Evolutionary conservation across 495 filamentous ascomycete species (phyloP).

Genomic region (Aspergillus sparsus): DNA sequence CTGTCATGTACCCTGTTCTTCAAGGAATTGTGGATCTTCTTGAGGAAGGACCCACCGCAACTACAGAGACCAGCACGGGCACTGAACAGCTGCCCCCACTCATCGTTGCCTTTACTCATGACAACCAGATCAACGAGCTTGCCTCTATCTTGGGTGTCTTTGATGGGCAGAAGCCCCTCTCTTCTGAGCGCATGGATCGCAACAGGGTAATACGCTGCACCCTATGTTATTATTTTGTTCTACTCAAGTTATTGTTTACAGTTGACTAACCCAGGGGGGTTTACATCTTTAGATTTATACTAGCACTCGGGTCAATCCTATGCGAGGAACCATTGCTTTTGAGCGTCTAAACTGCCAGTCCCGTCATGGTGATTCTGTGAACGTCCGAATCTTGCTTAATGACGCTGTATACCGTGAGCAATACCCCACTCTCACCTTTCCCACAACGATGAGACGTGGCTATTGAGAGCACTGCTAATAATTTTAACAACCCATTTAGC

Average conservation of each 20-base stretch:
- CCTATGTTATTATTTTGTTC: conserved; percentile 22
- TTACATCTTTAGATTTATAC: conserved; percentile 35
- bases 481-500: conserved; percentile 15
- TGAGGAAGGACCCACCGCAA: conserved; percentile 43
- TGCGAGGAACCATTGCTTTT: conserved; percentile 58
- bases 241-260: background rate
- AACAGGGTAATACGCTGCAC: conserved; percentile 35
- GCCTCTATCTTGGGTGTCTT: conserved; percentile 56
- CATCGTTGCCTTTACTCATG: conserved; percentile 57
- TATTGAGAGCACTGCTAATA: background rate
- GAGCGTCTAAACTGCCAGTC: conserved; percentile 48
- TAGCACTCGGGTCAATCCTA: conserved; percentile 48
- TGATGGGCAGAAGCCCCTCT: conserved; percentile 45
- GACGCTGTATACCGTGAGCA: conserved; percentile 53
- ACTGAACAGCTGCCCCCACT: conserved; percentile 47
- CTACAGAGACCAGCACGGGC: conserved; percentile 36
- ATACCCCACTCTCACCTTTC: background rate
- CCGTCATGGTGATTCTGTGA: conserved; percentile 18
- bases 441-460: no score
- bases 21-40: conserved; percentile 50
- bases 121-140: conserved; percentile 60
- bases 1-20: conserved; percentile 20
- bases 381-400: conserved; percentile 52
- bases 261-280: background rate
- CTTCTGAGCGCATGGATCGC: conserved; percentile 18